These are phyloP conservation scores for Lichtheimia corymbifera DNA, from an alignment of 371 early-diverging fungal species.

Conservation along the genomic window DNA sequence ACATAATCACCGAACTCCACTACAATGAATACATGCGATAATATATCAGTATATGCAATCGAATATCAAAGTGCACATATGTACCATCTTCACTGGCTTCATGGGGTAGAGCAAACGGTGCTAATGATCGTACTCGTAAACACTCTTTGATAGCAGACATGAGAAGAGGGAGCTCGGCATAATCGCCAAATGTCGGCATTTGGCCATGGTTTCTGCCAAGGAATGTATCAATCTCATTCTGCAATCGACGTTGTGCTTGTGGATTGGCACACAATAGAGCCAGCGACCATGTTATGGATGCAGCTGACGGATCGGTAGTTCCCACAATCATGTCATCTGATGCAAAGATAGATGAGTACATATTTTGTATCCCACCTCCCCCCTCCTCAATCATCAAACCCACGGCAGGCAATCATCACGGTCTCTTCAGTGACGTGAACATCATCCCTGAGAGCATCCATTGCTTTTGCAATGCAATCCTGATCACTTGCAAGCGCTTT, in stretches of 20 bases:
- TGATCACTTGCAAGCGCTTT: conserved; percentile 5
- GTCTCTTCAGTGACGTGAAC: too few species aligned
- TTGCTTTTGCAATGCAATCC: conserved; percentile 1
- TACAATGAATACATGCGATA: neutral
- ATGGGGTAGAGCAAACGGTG: conserved; percentile 12
- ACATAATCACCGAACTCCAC: conserved; percentile 13
- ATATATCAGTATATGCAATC: neutral
- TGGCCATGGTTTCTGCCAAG: conserved; percentile 1
- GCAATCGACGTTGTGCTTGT: conserved; percentile 15
- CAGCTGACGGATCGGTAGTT: conserved; percentile 13
- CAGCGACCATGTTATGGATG: conserved; percentile 14
- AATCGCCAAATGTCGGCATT: conserved; percentile 18
- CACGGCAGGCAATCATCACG: neutral
- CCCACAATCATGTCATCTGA: conserved; percentile 19
- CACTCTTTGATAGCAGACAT: conserved; percentile 21
- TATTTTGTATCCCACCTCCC: too few species aligned
- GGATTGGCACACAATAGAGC: conserved; percentile 16
- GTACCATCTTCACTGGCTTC: conserved; percentile 15
- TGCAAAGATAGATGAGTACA: too few species aligned
- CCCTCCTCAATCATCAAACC: too few species aligned
- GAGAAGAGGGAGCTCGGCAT: conserved; percentile 15
- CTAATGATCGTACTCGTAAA: conserved; percentile 14
- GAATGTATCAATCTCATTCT: conserved; percentile 14
- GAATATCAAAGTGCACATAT: neutral
- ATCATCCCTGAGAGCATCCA: neutral